phyloP scores from a whole-genome alignment of 129 eudicot genomes.

The Centaurea solstitialis region DNA sequence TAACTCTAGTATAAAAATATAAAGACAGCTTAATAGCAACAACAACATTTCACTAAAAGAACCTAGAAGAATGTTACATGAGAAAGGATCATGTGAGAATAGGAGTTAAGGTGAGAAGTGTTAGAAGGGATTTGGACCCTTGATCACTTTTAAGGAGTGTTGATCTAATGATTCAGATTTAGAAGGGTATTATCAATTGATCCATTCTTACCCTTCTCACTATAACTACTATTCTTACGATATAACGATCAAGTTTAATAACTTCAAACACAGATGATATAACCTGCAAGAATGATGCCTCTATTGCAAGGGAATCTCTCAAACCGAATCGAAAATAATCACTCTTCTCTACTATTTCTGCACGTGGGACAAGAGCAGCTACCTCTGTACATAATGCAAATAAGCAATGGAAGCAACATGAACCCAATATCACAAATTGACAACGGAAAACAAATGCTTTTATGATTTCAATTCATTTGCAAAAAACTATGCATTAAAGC shows the following conservation, averaged over 20 bases:
- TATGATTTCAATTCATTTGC: background rate
- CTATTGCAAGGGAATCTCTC: constrained; percentile 99
- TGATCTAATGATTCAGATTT: too few species aligned
- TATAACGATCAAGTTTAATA: background rate
- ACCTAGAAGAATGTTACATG: background rate
- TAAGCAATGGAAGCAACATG: constrained; percentile 3
- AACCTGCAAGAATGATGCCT: constrained; percentile 98
- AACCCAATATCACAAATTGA: background rate
- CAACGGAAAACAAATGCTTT: background rate
- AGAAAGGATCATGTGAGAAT: too few species aligned
- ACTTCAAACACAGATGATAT: constrained; percentile 12
- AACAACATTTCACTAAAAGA: background rate
- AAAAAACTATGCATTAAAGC: background rate
- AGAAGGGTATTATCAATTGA: too few species aligned
- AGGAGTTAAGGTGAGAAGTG: too few species aligned
- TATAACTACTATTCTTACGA: too few species aligned
- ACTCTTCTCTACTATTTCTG: constrained; percentile 87
- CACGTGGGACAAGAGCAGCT: constrained; percentile 78
- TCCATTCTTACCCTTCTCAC: too few species aligned
- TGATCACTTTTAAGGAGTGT: too few species aligned
- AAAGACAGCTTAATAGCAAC: background rate
- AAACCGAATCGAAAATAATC: constrained; percentile 95
- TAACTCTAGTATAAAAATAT: constrained; percentile 1
- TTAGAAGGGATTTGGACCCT: too few species aligned
- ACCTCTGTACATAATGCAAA: constrained; percentile 47